Conservation (phyloP, 805 yeast genomes). For the Spencermartinsiella europaea region DNA sequence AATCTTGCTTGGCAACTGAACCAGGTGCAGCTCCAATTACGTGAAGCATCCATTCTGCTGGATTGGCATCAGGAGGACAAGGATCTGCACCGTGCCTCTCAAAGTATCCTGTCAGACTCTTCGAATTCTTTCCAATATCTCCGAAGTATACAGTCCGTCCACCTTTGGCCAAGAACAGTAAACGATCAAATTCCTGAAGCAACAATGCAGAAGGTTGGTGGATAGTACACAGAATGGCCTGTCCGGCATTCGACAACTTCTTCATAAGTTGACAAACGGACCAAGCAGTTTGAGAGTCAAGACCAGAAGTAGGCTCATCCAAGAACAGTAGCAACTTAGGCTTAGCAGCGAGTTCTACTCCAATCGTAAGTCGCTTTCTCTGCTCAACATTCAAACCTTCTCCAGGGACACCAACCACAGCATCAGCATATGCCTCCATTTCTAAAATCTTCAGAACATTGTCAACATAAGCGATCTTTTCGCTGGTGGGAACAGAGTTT, state of each 20-base stretch:
- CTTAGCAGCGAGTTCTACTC: constrained; percentile 62
- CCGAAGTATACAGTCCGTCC: constrained; percentile 76
- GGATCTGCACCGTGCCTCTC: constrained; percentile 58
- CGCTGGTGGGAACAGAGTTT: constrained; percentile 41
- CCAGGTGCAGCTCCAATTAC: constrained; percentile 39
- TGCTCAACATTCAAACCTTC: constrained; percentile 63
- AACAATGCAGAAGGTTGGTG: constrained; percentile 83
- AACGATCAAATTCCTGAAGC: constrained; percentile 71
- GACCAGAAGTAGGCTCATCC: constrained; percentile 67
- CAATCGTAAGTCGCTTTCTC: constrained; percentile 57
- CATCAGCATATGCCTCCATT: constrained; percentile 62
- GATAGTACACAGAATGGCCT: constrained; percentile 67
- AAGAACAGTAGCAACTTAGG: constrained; percentile 55
- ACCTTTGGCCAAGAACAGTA: constrained; percentile 63
- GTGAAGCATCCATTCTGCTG: constrained; percentile 91
- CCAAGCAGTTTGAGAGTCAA: constrained; percentile 67
- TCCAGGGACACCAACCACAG: constrained; percentile 70
- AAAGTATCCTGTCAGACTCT: constrained; percentile 57
- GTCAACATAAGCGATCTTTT: constrained; percentile 63
- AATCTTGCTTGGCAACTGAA: constrained; percentile 28
- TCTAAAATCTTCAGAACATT: constrained; percentile 57
- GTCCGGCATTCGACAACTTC: constrained; percentile 54
- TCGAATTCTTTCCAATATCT: constrained; percentile 57
- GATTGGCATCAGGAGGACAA: constrained; percentile 69
- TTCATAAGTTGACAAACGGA: constrained; percentile 57